These are phyloP conservation scores for Colletotrichum sp. DNA, from an alignment of 2,329 filamentous ascomycete genomes.

Conservation along the genomic window DNA sequence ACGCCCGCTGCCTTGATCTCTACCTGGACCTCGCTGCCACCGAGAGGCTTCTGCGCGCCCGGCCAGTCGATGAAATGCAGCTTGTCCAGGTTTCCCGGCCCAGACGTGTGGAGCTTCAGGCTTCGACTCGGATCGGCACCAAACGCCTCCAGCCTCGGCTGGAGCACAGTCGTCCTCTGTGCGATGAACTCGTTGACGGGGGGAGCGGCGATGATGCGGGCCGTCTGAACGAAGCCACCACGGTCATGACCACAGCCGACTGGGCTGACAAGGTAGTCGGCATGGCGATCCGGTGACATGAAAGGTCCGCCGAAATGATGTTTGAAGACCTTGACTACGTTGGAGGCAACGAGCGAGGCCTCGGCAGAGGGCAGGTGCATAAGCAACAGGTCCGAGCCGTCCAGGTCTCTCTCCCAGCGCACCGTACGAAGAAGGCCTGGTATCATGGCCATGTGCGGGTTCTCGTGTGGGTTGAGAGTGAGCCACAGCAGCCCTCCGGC, in stretches of 20 bases:
- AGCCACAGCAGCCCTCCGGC: background rate
- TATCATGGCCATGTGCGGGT: background rate
- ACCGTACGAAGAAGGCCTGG: background rate
- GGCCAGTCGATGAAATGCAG: constrained; percentile 31
- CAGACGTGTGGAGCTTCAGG: constrained; percentile 18
- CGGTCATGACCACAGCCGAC: too few relatives aligned
- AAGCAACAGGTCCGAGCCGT: background rate
- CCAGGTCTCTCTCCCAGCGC: constrained; percentile 1
- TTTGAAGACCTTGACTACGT: background rate
- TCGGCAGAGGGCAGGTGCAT: background rate
- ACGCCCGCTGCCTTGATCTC: constrained; percentile 32
- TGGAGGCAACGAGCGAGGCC: background rate
- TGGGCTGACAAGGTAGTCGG: background rate
- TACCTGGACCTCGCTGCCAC: constrained; percentile 32
- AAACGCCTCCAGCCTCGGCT: background rate
- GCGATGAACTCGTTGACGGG: background rate
- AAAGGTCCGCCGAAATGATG: background rate
- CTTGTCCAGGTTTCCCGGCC: constrained; percentile 29
- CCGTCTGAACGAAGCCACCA: background rate
- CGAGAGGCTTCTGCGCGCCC: constrained; percentile 15
- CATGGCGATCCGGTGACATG: background rate
- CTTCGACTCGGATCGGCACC: constrained; percentile 15
- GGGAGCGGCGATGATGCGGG: background rate
- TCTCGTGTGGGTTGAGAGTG: background rate
- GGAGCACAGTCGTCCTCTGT: background rate